Base-by-base conservation (phyloP, 257 asterid genomes). In the Solanum corneliomulleri region DNA sequence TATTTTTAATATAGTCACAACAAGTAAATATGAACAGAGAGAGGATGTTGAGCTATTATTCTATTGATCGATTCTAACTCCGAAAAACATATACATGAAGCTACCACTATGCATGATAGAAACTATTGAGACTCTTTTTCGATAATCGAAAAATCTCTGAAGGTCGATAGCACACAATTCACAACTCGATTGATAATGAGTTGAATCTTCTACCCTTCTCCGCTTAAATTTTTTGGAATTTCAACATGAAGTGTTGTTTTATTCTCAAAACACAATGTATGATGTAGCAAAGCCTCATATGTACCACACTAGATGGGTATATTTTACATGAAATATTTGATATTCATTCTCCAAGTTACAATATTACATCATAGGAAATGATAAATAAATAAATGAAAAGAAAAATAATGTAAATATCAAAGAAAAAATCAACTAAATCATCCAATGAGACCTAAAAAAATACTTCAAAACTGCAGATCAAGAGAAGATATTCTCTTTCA, bases 381-480 rank as follows among this genome's bases (percentile, higher is more conserved):
- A 35, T 9, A 74, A 84, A 62, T 23, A 60, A 87, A 90, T 25
- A 18, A 87, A 87, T 71, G 56, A 21, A 49, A 85, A 68, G 39
- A 20, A 42, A 85, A 85, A 85, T 20, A n/a, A 37, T 29, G 52
- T 41, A 27, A 14, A 45, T 86, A 58, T 23, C 27, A 56, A 29
- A 49, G 44, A 27, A 70, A 62, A 31, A 83, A 13, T 11, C 7
- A 8, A 7, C 82, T 29, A 23, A 31, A 49, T 27, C 29, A 86
- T 71, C 84, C 82, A 88, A 52, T 82, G 58, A n/a, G 27, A 47
- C 81, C 86, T n/a, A 27, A 69, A 7, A 39, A 74, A 39, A 74
- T 45, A 86, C 84, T 86, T 85, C 93, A 91, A 91, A 89, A 89
- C 88, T 88, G 90, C 88, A 49, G 80, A 81, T 49, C 69, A 81